A percentile compares a stretch with the other conserved stretches of the same genome.
Conservation (phyloP, 2,329 filamentous ascomycete species). For the Ceratocystis alfenasii region DNA sequence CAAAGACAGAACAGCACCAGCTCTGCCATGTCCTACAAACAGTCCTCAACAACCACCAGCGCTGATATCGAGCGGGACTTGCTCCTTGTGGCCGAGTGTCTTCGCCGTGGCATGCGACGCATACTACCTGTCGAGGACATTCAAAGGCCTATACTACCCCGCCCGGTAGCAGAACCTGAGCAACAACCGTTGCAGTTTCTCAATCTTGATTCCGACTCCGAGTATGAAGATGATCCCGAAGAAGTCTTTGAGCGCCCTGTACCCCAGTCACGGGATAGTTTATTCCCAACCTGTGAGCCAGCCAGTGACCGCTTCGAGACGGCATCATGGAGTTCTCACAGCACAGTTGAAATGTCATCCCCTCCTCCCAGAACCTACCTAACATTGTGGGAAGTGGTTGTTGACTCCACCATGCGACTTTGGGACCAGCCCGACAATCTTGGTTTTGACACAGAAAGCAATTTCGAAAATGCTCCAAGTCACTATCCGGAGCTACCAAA, state of each 20-base stretch:
- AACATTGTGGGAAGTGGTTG: conserved; percentile 12
- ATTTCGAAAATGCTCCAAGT: background rate
- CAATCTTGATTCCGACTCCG: conserved; percentile 1
- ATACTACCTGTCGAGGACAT: background rate
- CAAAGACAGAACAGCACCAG: background rate
- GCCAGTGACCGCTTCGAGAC: background rate
- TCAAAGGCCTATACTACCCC: background rate
- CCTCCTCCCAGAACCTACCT: conserved; percentile 10
- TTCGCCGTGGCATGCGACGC: conserved; percentile 15
- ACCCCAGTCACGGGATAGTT: background rate
- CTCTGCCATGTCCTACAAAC: background rate
- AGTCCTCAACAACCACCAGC: background rate
- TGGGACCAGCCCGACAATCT: conserved; percentile 15
- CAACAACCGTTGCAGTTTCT: background rate
- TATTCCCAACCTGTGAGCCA: background rate
- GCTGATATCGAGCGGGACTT: conserved; percentile 20
- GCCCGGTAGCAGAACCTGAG: background rate
- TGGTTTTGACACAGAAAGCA: background rate
- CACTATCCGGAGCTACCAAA: background rate
- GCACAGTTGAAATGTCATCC: background rate
- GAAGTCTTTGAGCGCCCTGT: background rate
- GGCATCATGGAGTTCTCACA: background rate
- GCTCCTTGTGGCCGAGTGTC: conserved; percentile 13
- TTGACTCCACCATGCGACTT: conserved; percentile 15
- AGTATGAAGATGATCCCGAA: background rate